These are phyloP conservation scores for Claviceps digitariae DNA, from an alignment of 2,329 filamentous ascomycete species.

Conservation along the genomic window DNA sequence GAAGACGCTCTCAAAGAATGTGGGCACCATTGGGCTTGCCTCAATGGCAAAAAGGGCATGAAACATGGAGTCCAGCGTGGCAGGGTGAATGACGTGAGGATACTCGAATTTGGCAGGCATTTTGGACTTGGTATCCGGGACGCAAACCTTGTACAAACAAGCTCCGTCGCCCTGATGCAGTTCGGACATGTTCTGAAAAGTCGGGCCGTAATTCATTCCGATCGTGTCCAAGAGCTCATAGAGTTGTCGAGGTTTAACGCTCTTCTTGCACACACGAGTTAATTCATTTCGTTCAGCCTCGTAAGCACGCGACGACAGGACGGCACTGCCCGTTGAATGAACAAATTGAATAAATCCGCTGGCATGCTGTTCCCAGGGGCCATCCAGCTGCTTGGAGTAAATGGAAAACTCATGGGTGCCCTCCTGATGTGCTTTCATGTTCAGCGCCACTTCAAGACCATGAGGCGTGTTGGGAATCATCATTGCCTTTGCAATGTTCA, in stretches of 20 bases:
- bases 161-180: constrained; percentile 17
- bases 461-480: constrained; percentile 31
- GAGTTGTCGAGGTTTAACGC: constrained; percentile 28
- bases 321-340: constrained; percentile 11
- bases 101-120: constrained; percentile 43
- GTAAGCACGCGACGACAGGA: constrained; percentile 10
- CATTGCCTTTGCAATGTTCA: constrained; percentile 37
- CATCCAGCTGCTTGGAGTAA: constrained; percentile 29
- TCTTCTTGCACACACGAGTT: constrained; percentile 17
- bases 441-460: constrained; percentile 37
- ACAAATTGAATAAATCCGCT: constrained; percentile 19
- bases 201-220: constrained; percentile 36
- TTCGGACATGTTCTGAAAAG: constrained; percentile 34
- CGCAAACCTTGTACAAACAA: constrained; percentile 25
- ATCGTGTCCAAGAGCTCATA: constrained; percentile 37
- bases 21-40: constrained; percentile 34
- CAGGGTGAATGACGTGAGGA: constrained; percentile 42
- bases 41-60: constrained; percentile 36
- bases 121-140: constrained; percentile 34
- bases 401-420: constrained; percentile 25
- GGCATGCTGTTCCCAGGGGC: constrained; percentile 30
- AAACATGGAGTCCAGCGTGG: constrained; percentile 42
- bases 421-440: constrained; percentile 21
- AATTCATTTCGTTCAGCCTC: constrained; percentile 12
- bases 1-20: constrained; percentile 30